A percentile compares a stretch with the other conserved stretches of the same genome.
These are phyloP conservation scores for Mortierella sp. DNA, from an alignment of 371 early-diverging fungal species.

Conservation along the genomic window DNA sequence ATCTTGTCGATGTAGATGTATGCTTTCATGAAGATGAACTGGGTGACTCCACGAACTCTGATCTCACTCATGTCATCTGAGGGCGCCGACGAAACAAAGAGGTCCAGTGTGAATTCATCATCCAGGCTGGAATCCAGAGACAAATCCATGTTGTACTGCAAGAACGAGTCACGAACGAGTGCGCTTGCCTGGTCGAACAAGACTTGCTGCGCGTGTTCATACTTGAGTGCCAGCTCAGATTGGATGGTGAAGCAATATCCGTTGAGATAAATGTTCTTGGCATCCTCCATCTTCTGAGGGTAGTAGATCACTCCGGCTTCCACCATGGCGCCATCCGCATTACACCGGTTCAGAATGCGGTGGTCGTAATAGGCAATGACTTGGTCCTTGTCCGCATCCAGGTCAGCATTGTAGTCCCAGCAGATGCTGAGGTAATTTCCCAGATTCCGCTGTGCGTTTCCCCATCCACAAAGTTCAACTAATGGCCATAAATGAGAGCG, in stretches of 20 bases:
- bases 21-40: constrained; percentile 52
- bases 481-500: not conserved
- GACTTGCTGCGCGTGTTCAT: constrained; percentile 23
- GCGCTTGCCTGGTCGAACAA: constrained; percentile 45
- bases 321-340: constrained; percentile 23
- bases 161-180: constrained; percentile 27
- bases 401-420: constrained; percentile 43
- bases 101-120: constrained; percentile 51
- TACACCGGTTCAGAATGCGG: constrained; percentile 21
- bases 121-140: constrained; percentile 50
- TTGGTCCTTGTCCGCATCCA: constrained; percentile 47
- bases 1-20: constrained; percentile 57
- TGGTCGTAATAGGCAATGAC: constrained; percentile 24
- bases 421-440: constrained; percentile 50
- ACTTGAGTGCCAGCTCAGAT: constrained; percentile 42
- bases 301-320: constrained; percentile 42
- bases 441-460: constrained; percentile 43
- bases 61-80: constrained; percentile 18
- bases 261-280: constrained; percentile 7
- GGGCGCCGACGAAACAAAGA: constrained; percentile 30
- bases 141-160: constrained; percentile 46
- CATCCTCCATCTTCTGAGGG: constrained; percentile 24
- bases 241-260: constrained; percentile 53
- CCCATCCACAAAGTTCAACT: constrained; percentile 52
- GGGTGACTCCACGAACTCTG: constrained; percentile 48